Conservation (phyloP, 1,284 basidiomycete species). For the Apiotrichum laibachii region DNA sequence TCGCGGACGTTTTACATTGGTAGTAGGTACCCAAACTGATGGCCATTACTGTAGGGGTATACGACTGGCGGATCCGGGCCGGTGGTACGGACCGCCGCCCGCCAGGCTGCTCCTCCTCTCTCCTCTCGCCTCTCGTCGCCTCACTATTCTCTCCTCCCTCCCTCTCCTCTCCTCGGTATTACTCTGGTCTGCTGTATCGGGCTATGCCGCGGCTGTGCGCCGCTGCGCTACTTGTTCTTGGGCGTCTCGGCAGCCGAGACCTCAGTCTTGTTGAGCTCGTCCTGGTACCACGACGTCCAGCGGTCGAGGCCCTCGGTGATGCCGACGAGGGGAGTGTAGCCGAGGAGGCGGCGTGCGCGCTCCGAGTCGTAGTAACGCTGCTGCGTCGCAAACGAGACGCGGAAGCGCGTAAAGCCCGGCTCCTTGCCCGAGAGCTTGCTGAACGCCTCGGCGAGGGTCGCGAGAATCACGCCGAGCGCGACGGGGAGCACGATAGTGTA, state of each 20-base stretch:
- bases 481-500: conserved; percentile 62
- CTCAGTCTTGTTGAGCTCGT: conserved; percentile 38
- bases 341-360: conserved; percentile 84
- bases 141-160: too few relatives aligned
- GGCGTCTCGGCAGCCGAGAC: conserved; percentile 22
- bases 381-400: conserved; percentile 67
- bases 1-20: too few relatives aligned
- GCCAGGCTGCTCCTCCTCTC: too few relatives aligned
- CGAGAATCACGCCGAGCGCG: conserved; percentile 66
- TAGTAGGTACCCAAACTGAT: too few relatives aligned
- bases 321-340: conserved; percentile 87
- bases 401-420: conserved; percentile 84
- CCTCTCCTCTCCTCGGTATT: background rate
- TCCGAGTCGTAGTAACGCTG: conserved; percentile 91
- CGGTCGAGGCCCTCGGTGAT: conserved; percentile 81
- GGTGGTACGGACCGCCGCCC: too few relatives aligned
- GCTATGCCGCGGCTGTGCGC: background rate
- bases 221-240: conserved; percentile 35
- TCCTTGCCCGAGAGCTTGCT: conserved; percentile 74
- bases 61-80: too few relatives aligned
- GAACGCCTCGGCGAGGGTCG: conserved; percentile 70
- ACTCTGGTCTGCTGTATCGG: background rate
- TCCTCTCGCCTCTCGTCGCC: too few relatives aligned
- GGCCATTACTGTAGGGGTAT: too few relatives aligned
- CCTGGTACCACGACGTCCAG: conserved; percentile 48